Percentiles rank a stretch among this genome's conserved stretches.
These are phyloP conservation scores for Metschnikowia arizonensis DNA, from an alignment of 805 yeast genomes.

Conservation along the genomic window DNA sequence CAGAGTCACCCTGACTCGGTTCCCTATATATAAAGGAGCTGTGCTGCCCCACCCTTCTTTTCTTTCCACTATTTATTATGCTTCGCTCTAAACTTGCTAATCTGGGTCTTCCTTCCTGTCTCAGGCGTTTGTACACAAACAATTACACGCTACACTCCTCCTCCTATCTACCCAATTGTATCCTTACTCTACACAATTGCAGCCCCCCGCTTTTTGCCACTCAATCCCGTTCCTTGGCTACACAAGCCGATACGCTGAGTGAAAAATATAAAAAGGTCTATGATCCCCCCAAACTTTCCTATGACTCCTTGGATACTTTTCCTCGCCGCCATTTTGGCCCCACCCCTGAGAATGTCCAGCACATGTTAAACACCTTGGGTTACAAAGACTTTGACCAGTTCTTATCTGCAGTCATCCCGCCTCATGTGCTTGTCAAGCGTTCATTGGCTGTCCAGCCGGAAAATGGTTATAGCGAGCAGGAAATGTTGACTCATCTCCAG, in stretches of 20 bases:
- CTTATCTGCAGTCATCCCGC: slow-evolving; percentile 70
- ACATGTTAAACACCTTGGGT: slow-evolving; percentile 66
- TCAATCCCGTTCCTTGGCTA: slow-evolving; percentile 6
- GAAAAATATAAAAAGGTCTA: slow-evolving; percentile 46
- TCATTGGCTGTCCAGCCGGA: slow-evolving; percentile 62
- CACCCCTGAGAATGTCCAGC: slow-evolving; percentile 52
- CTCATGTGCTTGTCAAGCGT: slow-evolving; percentile 65
- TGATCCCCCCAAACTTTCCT: slow-evolving; percentile 30
- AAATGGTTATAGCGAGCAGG: slow-evolving; percentile 75
- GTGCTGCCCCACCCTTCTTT: background rate
- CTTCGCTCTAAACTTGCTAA: background rate
- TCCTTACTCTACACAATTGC: no score
- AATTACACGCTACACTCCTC: no score
- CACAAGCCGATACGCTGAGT: slow-evolving; percentile 53
- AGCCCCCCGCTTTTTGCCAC: no score
- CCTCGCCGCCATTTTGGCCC: slow-evolving; percentile 91
- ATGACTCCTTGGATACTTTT: slow-evolving; percentile 66
- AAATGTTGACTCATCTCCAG: slow-evolving; percentile 66
- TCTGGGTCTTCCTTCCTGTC: background rate
- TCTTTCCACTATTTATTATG: background rate
- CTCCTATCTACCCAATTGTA: background rate
- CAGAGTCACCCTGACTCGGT: slow-evolving; percentile 4
- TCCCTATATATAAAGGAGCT: background rate
- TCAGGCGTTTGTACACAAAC: background rate
- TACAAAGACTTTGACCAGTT: slow-evolving; percentile 66